Conservation (phyloP, 176 grass and related monocot species). For the Musa troglodytarum region DNA sequence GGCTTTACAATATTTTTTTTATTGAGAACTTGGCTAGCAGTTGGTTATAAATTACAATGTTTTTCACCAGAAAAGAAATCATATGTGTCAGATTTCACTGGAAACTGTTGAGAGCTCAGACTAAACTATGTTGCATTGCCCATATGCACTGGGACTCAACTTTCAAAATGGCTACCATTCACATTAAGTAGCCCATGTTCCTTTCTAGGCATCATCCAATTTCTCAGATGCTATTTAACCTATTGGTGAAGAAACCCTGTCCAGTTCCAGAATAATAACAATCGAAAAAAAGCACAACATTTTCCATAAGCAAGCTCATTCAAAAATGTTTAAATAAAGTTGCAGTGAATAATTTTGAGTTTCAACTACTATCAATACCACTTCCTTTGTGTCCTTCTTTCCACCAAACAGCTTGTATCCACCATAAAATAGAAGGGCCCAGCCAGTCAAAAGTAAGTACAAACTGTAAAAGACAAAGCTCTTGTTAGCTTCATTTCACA, state of each 20-base stretch:
- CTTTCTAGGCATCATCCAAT: neutral
- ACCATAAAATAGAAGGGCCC: conserved; percentile 27
- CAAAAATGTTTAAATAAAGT: neutral
- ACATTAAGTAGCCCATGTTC: too few species aligned
- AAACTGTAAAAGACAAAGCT: conserved; percentile 25
- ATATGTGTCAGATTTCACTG: neutral
- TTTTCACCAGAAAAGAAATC: neutral
- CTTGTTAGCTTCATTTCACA: neutral
- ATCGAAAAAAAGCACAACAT: neutral
- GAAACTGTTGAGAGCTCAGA: neutral
- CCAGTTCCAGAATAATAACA: neutral
- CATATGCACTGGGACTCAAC: neutral
- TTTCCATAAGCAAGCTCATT: neutral
- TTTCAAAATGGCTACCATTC: neutral
- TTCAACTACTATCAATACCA: neutral
- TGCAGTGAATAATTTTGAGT: neutral
- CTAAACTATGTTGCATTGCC: neutral
- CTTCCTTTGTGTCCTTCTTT: conserved; percentile 23
- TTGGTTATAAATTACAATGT: neutral
- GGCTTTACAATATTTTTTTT: neutral
- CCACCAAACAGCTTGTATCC: conserved; percentile 34
- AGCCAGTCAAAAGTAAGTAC: conserved; percentile 34
- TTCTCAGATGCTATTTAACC: neutral
- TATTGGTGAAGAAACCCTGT: neutral
- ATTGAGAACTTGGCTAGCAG: neutral